Evolutionary conservation across 1,139 yeast genomes (phyloP), one percentile per base, ranked within the genome.

Genomic region (Candida neerlandica): DNA sequence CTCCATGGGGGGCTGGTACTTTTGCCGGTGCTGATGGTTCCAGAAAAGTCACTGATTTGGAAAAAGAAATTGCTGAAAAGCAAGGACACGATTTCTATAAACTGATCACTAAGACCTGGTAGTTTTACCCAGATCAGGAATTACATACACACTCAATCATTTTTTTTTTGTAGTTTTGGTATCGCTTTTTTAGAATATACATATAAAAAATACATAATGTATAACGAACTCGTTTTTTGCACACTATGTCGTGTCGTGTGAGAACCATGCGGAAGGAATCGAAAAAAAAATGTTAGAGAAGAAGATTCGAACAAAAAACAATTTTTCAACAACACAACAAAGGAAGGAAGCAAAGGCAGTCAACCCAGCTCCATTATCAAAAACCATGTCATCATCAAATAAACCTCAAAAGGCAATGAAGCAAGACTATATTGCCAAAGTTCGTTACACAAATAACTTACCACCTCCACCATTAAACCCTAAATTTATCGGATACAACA

Each of bases 391-490:
- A 10, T 67, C 66, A 69, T 65, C 71, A 15, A 58, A 55, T 49
- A 60, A 62, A 51, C 52, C 58, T 18, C 58, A 55, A 30, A 75
- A 73, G 55, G 76, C 79, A 10, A 67, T 70, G 56, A 82, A 90
- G 65, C 97, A 92, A 68, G 97, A 91, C 58, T 92, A 87, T 64
- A 86, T 94, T 51, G 95, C 96, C 49, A 86, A 89, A 59, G 83
- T 89, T 49, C 81, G 96, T 62, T 94, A 91, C 66, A 83, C 84
- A 53, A 94, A 94, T 65, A 89, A 84, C 61, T 75, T 94, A 32
- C 99, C 99, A 14, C 94, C 97, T 1, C 98, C 99, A 10, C 89
- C 95, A 21, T 78, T 95, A 55, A 91, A 96, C 47, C 98, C 99
- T 21, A 90, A 89, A 66, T 77, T 91, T 52, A 68, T 94, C 51